Conservation (phyloP, 2,329 filamentous ascomycete genomes). For the Penicillium sumatraense region DNA sequence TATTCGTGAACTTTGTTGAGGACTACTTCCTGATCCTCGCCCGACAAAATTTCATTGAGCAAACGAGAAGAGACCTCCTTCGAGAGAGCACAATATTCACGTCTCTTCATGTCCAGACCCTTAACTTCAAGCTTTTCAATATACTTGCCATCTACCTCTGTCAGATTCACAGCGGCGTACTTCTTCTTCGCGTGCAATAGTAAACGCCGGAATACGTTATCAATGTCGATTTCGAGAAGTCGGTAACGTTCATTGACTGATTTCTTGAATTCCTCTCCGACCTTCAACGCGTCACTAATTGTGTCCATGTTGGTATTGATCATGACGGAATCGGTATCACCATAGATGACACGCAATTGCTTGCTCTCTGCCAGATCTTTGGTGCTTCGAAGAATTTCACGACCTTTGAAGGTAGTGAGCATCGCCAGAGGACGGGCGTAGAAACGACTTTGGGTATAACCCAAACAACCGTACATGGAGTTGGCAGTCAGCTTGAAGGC, state of each 20-base stretch:
- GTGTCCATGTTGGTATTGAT: slow-evolving; percentile 98
- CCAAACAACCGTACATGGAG: slow-evolving; percentile 99
- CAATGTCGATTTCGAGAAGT: slow-evolving; percentile 95
- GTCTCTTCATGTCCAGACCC: slow-evolving; percentile 94
- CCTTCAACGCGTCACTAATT: slow-evolving; percentile 84
- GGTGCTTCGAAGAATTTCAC: slow-evolving; percentile 94
- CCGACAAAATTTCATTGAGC: slow-evolving; percentile 92
- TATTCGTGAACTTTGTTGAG: slow-evolving; percentile 93
- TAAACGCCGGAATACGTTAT: slow-evolving; percentile 93
- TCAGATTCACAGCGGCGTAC: slow-evolving; percentile 94
- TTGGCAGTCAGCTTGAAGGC: slow-evolving; percentile 97
- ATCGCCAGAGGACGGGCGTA: slow-evolving; percentile 94
- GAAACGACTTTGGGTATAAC: slow-evolving; percentile 95
- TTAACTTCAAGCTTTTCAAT: slow-evolving; percentile 97
- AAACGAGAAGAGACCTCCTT: slow-evolving; percentile 92
- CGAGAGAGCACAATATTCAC: slow-evolving; percentile 93
- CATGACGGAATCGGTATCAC: slow-evolving; percentile 99
- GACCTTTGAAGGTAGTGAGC: slow-evolving; percentile 94
- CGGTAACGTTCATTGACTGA: slow-evolving; percentile 93
- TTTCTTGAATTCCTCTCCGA: slow-evolving; percentile 93
- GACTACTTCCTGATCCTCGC: slow-evolving; percentile 86
- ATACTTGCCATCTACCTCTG: slow-evolving; percentile 86
- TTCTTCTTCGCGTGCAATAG: slow-evolving; percentile 98
- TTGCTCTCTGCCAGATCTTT: slow-evolving; percentile 94
- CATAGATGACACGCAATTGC: slow-evolving; percentile 93